These are phyloP conservation scores for Fusarium dlaminii DNA, from an alignment of 2,329 filamentous ascomycete species.

Conservation along the genomic window DNA sequence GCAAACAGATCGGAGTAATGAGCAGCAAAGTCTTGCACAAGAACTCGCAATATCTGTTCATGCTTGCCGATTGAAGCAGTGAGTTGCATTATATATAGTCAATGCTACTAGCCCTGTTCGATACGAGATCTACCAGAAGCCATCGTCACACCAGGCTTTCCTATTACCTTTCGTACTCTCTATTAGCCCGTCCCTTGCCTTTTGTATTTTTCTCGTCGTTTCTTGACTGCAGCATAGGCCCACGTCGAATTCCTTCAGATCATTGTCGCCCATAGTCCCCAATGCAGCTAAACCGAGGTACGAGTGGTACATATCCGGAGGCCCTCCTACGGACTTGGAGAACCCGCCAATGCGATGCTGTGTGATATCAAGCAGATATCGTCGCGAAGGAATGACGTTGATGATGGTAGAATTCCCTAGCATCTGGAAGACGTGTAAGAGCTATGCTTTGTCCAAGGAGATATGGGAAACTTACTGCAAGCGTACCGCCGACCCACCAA, in stretches of 20 bases:
- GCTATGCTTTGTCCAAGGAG: background rate
- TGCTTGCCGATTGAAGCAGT: background rate
- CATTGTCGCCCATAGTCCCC: conserved; percentile 74
- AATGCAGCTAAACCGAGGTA: conserved; percentile 88
- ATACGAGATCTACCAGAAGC: conserved; percentile 33
- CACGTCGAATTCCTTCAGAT: conserved; percentile 76
- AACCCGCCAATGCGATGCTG: conserved; percentile 89
- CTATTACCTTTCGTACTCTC: conserved; percentile 8
- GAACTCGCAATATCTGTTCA: background rate
- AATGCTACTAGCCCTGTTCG: background rate
- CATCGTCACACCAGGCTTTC: conserved; percentile 31
- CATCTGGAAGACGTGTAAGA: conserved; percentile 56
- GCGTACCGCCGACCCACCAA: conserved; percentile 85
- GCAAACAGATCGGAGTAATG: fast-evolving
- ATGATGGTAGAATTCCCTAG: conserved; percentile 68
- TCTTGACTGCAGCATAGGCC: conserved; percentile 78
- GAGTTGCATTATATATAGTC: background rate
- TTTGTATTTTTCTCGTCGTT: conserved; percentile 60
- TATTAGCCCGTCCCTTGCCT: conserved; percentile 54
- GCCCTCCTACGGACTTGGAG: conserved; percentile 73
- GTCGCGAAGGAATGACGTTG: conserved; percentile 68
- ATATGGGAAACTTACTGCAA: conserved; percentile 49
- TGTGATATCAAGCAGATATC: conserved; percentile 84
- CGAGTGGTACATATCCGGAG: conserved; percentile 85
- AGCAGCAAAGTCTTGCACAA: background rate